A percentile compares a stretch with the other conserved stretches of the same genome.
phyloP scores from a whole-genome alignment of 2,329 filamentous ascomycete species.

The Aspergillus udagawae region DNA sequence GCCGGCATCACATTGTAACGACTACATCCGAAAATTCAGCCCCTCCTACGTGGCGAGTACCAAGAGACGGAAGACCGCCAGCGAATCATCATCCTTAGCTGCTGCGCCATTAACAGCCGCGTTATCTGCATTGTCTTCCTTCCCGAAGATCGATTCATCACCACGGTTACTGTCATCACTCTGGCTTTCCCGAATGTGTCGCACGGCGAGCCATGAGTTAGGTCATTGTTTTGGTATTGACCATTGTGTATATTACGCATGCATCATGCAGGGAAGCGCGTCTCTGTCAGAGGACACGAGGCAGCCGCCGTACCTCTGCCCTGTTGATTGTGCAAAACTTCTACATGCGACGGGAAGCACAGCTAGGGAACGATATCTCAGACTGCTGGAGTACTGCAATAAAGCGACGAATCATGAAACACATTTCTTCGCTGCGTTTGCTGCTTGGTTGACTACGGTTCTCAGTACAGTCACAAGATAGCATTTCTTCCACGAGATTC shows the following conservation, averaged over 20 bases:
- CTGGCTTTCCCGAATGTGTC: constrained; percentile 57
- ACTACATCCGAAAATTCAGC: constrained; percentile 7
- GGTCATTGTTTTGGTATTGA: constrained; percentile 64
- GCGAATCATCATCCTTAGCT: neutral
- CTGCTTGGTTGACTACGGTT: constrained; percentile 11
- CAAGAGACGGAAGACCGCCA: constrained; percentile 2
- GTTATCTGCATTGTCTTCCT: constrained; percentile 3
- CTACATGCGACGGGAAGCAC: constrained; percentile 16
- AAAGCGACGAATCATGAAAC: constrained; percentile 3
- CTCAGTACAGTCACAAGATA: neutral
- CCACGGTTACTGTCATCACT: constrained; percentile 35
- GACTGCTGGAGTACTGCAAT: constrained; percentile 21
- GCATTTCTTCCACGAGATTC: neutral
- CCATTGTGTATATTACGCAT: constrained; percentile 52
- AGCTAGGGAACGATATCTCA: constrained; percentile 14
- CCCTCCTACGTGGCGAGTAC: constrained; percentile 1
- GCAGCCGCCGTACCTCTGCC: constrained; percentile 33
- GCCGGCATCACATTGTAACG: constrained; percentile 60
- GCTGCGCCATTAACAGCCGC: constrained; percentile 3
- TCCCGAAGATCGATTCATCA: constrained; percentile 1
- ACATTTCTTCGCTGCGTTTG: constrained; percentile 21
- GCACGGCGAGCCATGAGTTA: constrained; percentile 61
- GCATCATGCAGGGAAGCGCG: constrained; percentile 30
- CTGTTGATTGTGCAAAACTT: constrained; percentile 27
- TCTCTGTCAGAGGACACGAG: constrained; percentile 28